Conservation (phyloP, 768 basidiomycete species). For the Trametes sanguinea region DNA sequence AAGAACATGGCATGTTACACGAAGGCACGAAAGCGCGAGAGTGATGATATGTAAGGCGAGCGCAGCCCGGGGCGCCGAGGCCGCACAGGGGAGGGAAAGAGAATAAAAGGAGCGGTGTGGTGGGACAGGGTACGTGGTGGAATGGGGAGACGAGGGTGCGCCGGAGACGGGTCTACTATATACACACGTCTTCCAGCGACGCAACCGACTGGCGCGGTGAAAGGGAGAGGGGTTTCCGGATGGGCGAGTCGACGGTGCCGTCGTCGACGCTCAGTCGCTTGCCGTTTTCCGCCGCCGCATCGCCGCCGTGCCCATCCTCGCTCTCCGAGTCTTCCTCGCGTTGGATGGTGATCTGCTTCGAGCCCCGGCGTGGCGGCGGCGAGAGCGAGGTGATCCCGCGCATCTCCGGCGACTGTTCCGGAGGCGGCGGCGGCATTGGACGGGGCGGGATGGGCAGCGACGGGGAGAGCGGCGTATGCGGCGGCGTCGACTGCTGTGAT, state of each 20-base stretch:
- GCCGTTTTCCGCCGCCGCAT: not conserved
- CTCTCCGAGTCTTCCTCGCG: constrained; percentile 15
- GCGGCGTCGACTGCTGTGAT: constrained; percentile 49
- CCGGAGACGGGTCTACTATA: not conserved
- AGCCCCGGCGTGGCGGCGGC: constrained; percentile 64
- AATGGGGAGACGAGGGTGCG: not conserved
- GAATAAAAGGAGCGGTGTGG: not conserved
- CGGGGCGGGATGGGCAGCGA: constrained; percentile 24
- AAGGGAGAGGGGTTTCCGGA: constrained; percentile 17
- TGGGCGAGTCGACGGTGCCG: constrained; percentile 2
- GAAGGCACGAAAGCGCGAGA: not conserved
- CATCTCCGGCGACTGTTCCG: constrained; percentile 31
- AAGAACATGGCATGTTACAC: constrained; percentile 8
- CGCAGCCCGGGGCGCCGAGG: not conserved
- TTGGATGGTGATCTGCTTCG: constrained; percentile 43
- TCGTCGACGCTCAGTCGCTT: not conserved
- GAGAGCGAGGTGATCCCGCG: constrained; percentile 53
- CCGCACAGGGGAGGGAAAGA: not conserved
- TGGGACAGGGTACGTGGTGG: not conserved
- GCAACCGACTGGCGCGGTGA: constrained; percentile 14
- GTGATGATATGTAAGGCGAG: not conserved
- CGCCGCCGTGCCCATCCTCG: not conserved
- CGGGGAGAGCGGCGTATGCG: constrained; percentile 39
- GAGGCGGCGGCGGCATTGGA: constrained; percentile 27
- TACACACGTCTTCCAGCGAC: constrained; percentile 22